Evolutionary conservation across 768 basidiomycete genomes (phyloP), one percentile per base, ranked within the genome.

Genomic region (Panaeolus cyanescens): DNA sequence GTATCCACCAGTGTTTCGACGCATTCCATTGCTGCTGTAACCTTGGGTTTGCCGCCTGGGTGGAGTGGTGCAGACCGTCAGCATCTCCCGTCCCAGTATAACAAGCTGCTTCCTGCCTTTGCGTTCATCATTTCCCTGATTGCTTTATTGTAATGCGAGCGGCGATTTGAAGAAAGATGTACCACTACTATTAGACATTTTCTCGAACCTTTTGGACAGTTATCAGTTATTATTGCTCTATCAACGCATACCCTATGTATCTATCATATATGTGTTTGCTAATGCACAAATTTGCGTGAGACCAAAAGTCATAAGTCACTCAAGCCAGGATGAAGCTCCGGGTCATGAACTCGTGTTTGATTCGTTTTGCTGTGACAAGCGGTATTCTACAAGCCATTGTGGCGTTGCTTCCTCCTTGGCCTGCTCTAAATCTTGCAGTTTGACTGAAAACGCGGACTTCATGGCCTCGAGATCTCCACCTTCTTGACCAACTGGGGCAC

Each of bases 11-110:
- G 83, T 0, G 82, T 83, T 9, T 86, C 83, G 32, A 80, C 82
- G 13, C 67, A 81, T 6, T 68, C 76, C 3, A 63, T 76, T 59
- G 75, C 84, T 1, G 77, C 81, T 20, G 75, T 86, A 7, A 78
- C 80, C 7, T 81, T 93, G 10, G 91, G 92, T 8, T 67, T 81
- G 32, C 89, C 90, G 12, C 87, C 89, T 17, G 86, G 88, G 22
- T 85, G 80, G 82, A 84, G 65, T 42, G 50, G 32, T 63, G 68
- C 56, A 10, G 12, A 13, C 13, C 19, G 28, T 1, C n/a, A 5
- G 39, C 25, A 50, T 58, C 22, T 42, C 22, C 20, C 37, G 12
- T 40, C 39, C 39, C 15, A 28, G 25, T 50, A 28, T 22, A 50
- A 28, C 9, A 13, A 8, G 25, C 4, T 50, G 22, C 6, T 50